Evolutionary conservation across 768 basidiomycete genomes (phyloP), one percentile per base, ranked within the genome.

Genomic region (Xerocomus potaroensis): DNA sequence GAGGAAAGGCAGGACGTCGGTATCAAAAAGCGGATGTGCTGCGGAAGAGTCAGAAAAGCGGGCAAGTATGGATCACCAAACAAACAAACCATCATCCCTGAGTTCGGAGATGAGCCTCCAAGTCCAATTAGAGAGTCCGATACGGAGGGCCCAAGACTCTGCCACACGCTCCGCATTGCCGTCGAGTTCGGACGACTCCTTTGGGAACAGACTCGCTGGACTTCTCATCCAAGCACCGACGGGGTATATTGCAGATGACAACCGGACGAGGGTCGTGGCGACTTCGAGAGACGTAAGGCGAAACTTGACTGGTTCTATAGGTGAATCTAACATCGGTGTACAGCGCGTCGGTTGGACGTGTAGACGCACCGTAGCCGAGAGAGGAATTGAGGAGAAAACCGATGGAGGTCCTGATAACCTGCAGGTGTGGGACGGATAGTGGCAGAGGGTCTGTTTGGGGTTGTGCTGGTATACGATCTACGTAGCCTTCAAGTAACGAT

Each of bases 301-400:
- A 38, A 69, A 74, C 62, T 81, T 84, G 46, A 89, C 81, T 34
- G 84, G 75, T 56, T 89, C 90, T 92, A 56, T 22, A 45, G 32
- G 48, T 44, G 48, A 23, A 45, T 4, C 32, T 23, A 24, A 30
- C 48, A 33, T 33, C 32, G 48, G 23, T 35, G 45, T 33, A n/a
- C 5, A 41, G 49, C 32, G 18, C 39, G n/a, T 33, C 26, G 43
- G 35, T 29, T 30, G 38, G 21, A 7, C 12, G n/a, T 26, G 37
- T 6, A 34, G 15, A 64, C 78, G 43, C 55, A 88, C 91, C 87
- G 62, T 80, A 90, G 45, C 81, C 83, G 34, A 92, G 71, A 53
- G 83, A 81, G 11, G 81, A 79, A 58, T 93, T 93, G 39, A 92
- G 67, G 14, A 92, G 72, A 19, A 85, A 81, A 6, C 90, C 91